Conservation (phyloP, 108 stramenopile genomes). For the Seminavis robusta region DNA sequence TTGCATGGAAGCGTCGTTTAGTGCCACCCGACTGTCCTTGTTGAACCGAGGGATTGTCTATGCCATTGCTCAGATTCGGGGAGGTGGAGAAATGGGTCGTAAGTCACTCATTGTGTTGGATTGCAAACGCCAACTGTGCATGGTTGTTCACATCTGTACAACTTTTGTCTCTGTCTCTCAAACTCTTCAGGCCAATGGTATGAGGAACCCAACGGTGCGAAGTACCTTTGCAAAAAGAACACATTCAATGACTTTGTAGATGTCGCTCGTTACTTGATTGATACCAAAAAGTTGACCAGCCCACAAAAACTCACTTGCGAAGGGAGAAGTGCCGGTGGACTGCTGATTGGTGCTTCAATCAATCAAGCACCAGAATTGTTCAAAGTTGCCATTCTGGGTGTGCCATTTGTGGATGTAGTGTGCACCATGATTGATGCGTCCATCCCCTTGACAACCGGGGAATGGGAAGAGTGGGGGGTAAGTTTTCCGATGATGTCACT, state of each 20-base stretch:
- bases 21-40: slow-evolving; percentile 69
- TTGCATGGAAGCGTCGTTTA: slow-evolving; percentile 88
- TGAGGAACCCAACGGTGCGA: slow-evolving; percentile 84
- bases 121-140: no score
- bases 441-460: slow-evolving; percentile 83
- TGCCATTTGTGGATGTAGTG: slow-evolving; percentile 94
- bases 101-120: no score
- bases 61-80: slow-evolving; percentile 92
- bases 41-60: slow-evolving; percentile 89
- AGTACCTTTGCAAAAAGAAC: slow-evolving; percentile 92
- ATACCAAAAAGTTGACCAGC: slow-evolving; percentile 32
- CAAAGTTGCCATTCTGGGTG: slow-evolving; percentile 82
- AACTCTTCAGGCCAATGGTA: no score
- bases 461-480: slow-evolving; percentile 39
- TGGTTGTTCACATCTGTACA: no score
- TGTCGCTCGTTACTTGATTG: slow-evolving; percentile 55
- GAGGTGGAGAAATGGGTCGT: slow-evolving; percentile 98
- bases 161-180: no score
- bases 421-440: slow-evolving; percentile 77
- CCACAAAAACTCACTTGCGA: slow-evolving; percentile 57
- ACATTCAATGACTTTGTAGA: slow-evolving; percentile 95
- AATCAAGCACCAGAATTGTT: slow-evolving; percentile 90
- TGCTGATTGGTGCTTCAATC: slow-evolving; percentile 62
- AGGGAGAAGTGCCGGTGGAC: slow-evolving; percentile 73
- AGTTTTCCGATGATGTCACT: not conserved